These are phyloP conservation scores for Guadua angustifolia DNA, from an alignment of 176 grass and related monocot genomes.

Conservation along the genomic window DNA sequence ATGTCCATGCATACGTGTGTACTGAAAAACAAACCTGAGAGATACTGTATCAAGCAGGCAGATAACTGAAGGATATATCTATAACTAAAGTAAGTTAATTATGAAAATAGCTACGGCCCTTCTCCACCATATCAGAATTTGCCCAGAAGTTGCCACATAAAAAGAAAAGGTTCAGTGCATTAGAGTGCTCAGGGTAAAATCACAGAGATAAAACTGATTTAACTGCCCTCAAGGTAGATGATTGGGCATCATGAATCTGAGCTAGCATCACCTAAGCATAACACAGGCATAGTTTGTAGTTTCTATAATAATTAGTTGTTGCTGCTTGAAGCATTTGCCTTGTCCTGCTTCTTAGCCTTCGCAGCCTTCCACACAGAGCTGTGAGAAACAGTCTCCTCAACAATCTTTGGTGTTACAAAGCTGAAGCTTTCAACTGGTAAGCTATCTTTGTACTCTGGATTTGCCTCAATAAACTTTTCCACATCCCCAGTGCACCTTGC, in stretches of 20 bases:
- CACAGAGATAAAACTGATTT: neutral
- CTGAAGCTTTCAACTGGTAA: slow-evolving; percentile 67
- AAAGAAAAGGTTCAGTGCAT: neutral
- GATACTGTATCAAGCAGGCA: neutral
- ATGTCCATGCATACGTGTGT: neutral
- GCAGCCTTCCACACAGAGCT: slow-evolving; percentile 50
- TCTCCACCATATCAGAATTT: slow-evolving; percentile 19
- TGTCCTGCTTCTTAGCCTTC: slow-evolving; percentile 60
- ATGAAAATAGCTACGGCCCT: neutral
- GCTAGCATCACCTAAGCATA: neutral
- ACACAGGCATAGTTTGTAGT: neutral
- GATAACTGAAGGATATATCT: neutral
- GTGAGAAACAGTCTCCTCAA: slow-evolving; percentile 67
- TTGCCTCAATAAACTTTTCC: slow-evolving; percentile 73
- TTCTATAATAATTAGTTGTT: slow-evolving; percentile 18
- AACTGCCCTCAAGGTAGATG: neutral
- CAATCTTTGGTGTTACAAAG: slow-evolving; percentile 72
- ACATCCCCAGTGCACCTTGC: slow-evolving; percentile 62
- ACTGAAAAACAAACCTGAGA: neutral
- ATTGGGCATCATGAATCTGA: neutral
- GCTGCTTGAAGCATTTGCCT: slow-evolving; percentile 23
- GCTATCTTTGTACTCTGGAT: slow-evolving; percentile 68
- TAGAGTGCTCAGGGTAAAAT: neutral
- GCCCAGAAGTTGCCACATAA: slow-evolving; percentile 1
- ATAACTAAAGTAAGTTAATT: neutral